A percentile compares a stretch with the other conserved stretches of the same genome.
phyloP scores from a whole-genome alignment of 257 asterid species.

The Cynanchum wilfordii region DNA sequence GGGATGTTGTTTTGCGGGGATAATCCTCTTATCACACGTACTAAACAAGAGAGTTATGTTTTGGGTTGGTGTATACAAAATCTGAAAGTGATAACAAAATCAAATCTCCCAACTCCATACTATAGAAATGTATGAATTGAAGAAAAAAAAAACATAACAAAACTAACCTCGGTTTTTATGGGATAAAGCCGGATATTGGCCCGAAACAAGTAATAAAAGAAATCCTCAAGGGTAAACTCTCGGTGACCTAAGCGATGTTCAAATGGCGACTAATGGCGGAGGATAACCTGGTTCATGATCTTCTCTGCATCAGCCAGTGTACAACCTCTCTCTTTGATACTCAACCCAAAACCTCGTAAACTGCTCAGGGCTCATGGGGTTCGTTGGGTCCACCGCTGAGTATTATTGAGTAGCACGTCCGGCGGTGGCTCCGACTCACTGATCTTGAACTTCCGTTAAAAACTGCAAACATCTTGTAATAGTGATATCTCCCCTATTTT shows the following conservation, averaged over 20 bases:
- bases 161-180: conserved; percentile 46
- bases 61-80: neutral
- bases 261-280: conserved; percentile 48
- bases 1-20: neutral
- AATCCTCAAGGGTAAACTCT: conserved; percentile 60
- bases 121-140: neutral
- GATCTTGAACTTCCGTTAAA: conserved; percentile 88
- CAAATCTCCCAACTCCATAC: neutral
- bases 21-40: neutral
- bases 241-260: conserved; percentile 27
- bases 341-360: conserved; percentile 52
- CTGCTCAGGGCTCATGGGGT: conserved; percentile 75
- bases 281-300: conserved; percentile 48
- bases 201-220: conserved; percentile 63
- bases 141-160: neutral
- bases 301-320: conserved; percentile 48
- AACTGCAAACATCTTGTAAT: conserved; percentile 88
- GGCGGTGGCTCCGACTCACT: conserved; percentile 87
- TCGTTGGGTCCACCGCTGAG: conserved; percentile 38
- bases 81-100: neutral
- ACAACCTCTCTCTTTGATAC: conserved; percentile 53
- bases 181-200: conserved; percentile 92
- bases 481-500: conserved; percentile 78
- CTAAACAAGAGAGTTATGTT: neutral
- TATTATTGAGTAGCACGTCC: conserved; percentile 64